These are phyloP conservation scores for Talaromyces verruculosus DNA, from an alignment of 2,329 filamentous ascomycete species.

Conservation along the genomic window DNA sequence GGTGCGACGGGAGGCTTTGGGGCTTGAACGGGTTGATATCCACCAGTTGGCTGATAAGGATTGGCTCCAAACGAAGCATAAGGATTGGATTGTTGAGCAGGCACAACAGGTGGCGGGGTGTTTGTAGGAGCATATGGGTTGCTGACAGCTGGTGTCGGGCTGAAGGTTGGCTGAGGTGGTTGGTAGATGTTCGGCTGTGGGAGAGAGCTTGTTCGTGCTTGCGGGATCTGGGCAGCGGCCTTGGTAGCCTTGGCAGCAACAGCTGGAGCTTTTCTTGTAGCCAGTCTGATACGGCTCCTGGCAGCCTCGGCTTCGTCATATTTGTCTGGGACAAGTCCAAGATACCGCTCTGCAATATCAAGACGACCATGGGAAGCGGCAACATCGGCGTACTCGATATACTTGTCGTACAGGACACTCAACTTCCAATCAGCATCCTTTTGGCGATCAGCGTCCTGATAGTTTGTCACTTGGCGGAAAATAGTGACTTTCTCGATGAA, in stretches of 20 bases:
- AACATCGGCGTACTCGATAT: slow-evolving; percentile 95
- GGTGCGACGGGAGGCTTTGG: slow-evolving; percentile 35
- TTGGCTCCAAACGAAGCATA: slow-evolving; percentile 48
- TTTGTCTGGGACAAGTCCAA: slow-evolving; percentile 77
- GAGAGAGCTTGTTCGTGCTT: slow-evolving; percentile 30
- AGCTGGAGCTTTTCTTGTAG: slow-evolving; percentile 64
- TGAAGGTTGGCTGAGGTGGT: slow-evolving; percentile 34
- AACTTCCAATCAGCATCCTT: slow-evolving; percentile 85
- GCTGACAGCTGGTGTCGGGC: slow-evolving; percentile 33
- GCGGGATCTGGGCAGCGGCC: slow-evolving; percentile 41
- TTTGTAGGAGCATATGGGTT: slow-evolving; percentile 41
- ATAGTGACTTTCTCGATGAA: slow-evolving; percentile 98
- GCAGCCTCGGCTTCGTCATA: slow-evolving; percentile 88
- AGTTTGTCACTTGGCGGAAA: slow-evolving; percentile 91
- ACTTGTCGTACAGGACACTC: slow-evolving; percentile 83
- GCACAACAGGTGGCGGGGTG: slow-evolving; percentile 43
- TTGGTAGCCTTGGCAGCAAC: slow-evolving; percentile 45
- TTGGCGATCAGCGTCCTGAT: slow-evolving; percentile 72
- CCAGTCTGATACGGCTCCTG: slow-evolving; percentile 78
- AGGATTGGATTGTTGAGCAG: slow-evolving; percentile 43
- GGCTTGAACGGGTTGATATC: slow-evolving; percentile 60
- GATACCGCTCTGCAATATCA: slow-evolving; percentile 82
- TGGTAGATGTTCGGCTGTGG: slow-evolving; percentile 41
- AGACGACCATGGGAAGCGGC: slow-evolving; percentile 87
- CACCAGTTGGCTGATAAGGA: slow-evolving; percentile 31